phyloP scores from a whole-genome alignment of 2,329 filamentous ascomycete species.

The Aureobasidium mangrovei region DNA sequence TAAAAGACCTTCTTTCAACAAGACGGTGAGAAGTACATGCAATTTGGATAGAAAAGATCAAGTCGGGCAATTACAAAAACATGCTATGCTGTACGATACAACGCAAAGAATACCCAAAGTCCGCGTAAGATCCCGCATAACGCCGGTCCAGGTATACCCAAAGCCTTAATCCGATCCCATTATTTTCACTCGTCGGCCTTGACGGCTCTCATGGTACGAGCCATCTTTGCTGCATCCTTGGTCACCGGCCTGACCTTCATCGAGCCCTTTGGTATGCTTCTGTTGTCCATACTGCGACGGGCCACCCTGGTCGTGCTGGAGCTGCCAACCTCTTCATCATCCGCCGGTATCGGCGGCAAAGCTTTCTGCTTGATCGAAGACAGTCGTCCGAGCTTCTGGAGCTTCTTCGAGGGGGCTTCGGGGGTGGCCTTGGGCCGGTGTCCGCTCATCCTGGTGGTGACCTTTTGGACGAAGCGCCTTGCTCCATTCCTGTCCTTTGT shows the following conservation, averaged over 20 bases:
- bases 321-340: background rate
- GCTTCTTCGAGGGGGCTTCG: background rate
- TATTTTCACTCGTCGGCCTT: conserved; percentile 5
- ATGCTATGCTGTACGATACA: background rate
- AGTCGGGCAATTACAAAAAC: conserved; percentile 1
- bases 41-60: background rate
- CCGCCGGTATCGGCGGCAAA: background rate
- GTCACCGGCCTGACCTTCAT: conserved; percentile 9
- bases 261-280: conserved; percentile 11
- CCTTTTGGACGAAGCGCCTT: conserved; percentile 5
- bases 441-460: conserved; percentile 10
- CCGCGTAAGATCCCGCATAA: background rate
- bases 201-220: conserved; percentile 12
- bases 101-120: background rate
- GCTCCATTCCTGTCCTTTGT: conserved; percentile 11
- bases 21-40: background rate
- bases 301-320: background rate
- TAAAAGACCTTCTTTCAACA: too few species aligned
- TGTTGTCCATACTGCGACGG: conserved; percentile 10
- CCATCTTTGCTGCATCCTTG: conserved; percentile 7
- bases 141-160: conserved; percentile 2
- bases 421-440: background rate
- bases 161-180: background rate
- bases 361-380: conserved; percentile 3
- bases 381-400: background rate